phyloP scores from a whole-genome alignment of 495 filamentous ascomycete genomes.

The Podospora fimiseda region DNA sequence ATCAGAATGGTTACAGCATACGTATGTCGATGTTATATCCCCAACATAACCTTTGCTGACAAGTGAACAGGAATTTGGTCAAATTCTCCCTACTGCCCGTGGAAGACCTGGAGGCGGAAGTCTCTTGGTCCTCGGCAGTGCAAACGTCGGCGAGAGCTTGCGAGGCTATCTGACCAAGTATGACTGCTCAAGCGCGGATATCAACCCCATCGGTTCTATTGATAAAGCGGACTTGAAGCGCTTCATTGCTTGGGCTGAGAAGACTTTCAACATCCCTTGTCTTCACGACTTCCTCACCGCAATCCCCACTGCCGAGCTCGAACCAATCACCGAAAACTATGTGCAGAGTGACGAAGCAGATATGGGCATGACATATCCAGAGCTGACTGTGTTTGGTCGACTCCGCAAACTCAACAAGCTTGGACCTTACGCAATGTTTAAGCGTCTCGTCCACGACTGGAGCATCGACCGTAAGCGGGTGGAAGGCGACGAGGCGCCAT shows the following conservation, averaged over 20 bases:
- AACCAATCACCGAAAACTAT: slow-evolving; percentile 66
- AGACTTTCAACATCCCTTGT: slow-evolving; percentile 60
- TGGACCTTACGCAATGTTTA: slow-evolving; percentile 66
- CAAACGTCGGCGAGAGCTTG: slow-evolving; percentile 47
- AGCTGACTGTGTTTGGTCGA: slow-evolving; percentile 33
- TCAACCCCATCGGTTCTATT: slow-evolving; percentile 71
- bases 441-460: slow-evolving; percentile 66
- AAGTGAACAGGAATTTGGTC: slow-evolving; percentile 20
- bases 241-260: slow-evolving; percentile 64
- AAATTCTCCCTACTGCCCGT: slow-evolving; percentile 40
- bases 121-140: slow-evolving; percentile 35
- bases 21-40: slow-evolving; percentile 1
- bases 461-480: slow-evolving; percentile 36
- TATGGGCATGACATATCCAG: slow-evolving; percentile 47
- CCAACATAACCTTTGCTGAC: background rate
- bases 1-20: slow-evolving; percentile 78
- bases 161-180: slow-evolving; percentile 52
- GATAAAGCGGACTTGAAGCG: slow-evolving; percentile 67
- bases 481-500: slow-evolving; percentile 26
- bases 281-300: slow-evolving; percentile 72
- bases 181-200: slow-evolving; percentile 25
- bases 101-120: slow-evolving; percentile 40
- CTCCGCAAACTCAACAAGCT: slow-evolving; percentile 68
- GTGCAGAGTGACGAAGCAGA: slow-evolving; percentile 62
- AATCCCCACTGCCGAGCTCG: slow-evolving; percentile 75